Conservation (phyloP, 1,284 basidiomycete species). For the Cryptococcus sp. region DNA sequence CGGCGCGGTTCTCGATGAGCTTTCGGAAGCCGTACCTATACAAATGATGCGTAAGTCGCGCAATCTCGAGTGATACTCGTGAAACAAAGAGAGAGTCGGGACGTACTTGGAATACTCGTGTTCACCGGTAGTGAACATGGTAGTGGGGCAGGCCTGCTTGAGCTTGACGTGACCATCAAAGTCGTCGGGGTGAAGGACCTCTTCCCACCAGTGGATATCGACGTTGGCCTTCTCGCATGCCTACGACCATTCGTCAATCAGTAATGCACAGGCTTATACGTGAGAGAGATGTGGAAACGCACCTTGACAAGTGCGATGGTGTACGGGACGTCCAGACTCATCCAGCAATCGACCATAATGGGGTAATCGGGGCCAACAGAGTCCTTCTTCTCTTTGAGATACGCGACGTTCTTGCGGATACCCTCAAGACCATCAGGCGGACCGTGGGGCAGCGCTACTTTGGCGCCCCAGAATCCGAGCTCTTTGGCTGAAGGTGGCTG, state of each 20-base stretch:
- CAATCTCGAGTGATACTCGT: background rate
- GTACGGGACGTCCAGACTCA: conserved; percentile 56
- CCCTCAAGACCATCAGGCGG: conserved; percentile 57
- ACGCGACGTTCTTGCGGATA: conserved; percentile 59
- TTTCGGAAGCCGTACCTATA: conserved; percentile 58
- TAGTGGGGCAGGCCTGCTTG: conserved; percentile 56
- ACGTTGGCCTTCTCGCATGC: conserved; percentile 56
- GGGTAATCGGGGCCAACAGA: conserved; percentile 57
- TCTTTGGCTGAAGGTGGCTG: conserved; percentile 56
- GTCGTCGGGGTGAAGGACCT: conserved; percentile 58
- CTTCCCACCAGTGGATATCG: conserved; percentile 61
- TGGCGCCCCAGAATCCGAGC: conserved; percentile 60
- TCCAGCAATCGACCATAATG: conserved; percentile 60
- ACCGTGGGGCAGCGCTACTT: conserved; percentile 58
- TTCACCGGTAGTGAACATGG: conserved; percentile 62
- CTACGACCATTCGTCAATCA: background rate
- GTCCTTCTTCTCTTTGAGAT: conserved; percentile 56
- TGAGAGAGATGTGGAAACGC: conserved; percentile 7
- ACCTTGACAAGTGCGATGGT: conserved; percentile 57
- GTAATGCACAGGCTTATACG: background rate
- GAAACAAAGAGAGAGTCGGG: background rate
- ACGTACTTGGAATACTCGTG: conserved; percentile 58
- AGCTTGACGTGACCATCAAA: conserved; percentile 57
- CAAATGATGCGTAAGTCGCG: background rate
- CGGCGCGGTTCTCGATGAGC: conserved; percentile 58